phyloP scores from a whole-genome alignment of 257 asterid genomes.

The Solanum pinnatisectum region DNA sequence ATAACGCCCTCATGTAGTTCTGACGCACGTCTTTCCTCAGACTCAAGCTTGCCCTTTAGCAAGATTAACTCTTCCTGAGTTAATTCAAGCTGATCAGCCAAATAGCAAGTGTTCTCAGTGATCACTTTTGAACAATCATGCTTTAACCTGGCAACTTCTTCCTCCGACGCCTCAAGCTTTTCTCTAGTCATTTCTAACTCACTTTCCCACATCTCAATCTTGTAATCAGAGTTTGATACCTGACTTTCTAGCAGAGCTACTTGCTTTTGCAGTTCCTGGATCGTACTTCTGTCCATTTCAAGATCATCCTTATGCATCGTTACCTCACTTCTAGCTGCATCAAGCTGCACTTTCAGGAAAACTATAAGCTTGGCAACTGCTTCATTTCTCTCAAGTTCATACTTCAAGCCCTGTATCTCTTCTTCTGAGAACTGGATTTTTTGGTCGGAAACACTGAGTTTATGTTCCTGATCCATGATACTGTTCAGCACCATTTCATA shows the following conservation, averaged over 20 bases:
- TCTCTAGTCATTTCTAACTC: slow-evolving; percentile 9
- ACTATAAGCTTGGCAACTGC: slow-evolving; percentile 10
- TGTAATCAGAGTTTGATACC: neutral
- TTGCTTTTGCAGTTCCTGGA: slow-evolving; percentile 36
- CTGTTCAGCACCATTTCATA: slow-evolving; percentile 4
- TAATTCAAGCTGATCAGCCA: slow-evolving; percentile 8
- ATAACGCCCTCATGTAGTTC: slow-evolving; percentile 32
- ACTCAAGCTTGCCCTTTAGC: slow-evolving; percentile 38
- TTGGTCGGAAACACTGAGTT: slow-evolving; percentile 18
- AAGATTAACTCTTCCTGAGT: neutral
- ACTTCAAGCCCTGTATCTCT: slow-evolving; percentile 39
- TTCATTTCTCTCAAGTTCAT: slow-evolving; percentile 24
- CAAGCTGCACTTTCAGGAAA: slow-evolving; percentile 30
- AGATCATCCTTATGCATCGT: slow-evolving; percentile 25
- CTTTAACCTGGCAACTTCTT: slow-evolving; percentile 2
- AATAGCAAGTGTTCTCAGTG: neutral
- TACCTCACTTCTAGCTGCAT: slow-evolving; percentile 30
- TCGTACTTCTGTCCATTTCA: slow-evolving; percentile 32
- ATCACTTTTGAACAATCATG: slow-evolving; percentile 3
- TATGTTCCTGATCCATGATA: slow-evolving; percentile 31
- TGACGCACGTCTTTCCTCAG: slow-evolving; percentile 18
- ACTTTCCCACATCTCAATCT: neutral
- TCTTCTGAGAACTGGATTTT: slow-evolving; percentile 39
- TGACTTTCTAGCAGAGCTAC: slow-evolving; percentile 13
- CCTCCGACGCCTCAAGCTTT: slow-evolving; percentile 4